Percentiles rank a stretch among this genome's conserved stretches.
These are phyloP conservation scores for Haplosporangium sp. DNA, from an alignment of 371 early-diverging fungal genomes.

Conservation along the genomic window DNA sequence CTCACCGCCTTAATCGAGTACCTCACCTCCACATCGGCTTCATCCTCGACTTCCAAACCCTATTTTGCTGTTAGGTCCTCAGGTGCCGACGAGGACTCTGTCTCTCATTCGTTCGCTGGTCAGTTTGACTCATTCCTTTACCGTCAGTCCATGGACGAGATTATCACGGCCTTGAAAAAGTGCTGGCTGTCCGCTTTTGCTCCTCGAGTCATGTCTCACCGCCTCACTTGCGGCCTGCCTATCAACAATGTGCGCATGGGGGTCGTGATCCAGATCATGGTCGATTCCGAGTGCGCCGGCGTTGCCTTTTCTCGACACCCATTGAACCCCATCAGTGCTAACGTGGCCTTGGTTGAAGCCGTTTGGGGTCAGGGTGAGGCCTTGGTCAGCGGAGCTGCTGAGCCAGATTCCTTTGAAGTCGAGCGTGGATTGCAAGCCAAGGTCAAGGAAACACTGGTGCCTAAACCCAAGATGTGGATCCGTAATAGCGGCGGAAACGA, in stretches of 20 bases:
- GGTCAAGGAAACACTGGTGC: slow-evolving; percentile 48
- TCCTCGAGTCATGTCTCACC: slow-evolving; percentile 56
- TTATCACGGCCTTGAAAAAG: slow-evolving; percentile 46
- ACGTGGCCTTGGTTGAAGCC: slow-evolving; percentile 47
- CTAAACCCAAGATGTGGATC: slow-evolving; percentile 55
- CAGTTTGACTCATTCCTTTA: slow-evolving; percentile 57
- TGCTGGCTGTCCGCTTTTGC: slow-evolving; percentile 57
- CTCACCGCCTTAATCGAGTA: slow-evolving; percentile 31
- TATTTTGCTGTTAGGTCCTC: slow-evolving; percentile 57
- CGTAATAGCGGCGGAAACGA: slow-evolving; percentile 31
- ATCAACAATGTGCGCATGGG: slow-evolving; percentile 53
- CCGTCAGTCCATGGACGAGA: slow-evolving; percentile 49
- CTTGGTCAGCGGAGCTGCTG: slow-evolving; percentile 53
- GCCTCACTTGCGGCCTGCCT: slow-evolving; percentile 40
- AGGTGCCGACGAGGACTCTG: slow-evolving; percentile 56
- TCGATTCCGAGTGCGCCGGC: slow-evolving; percentile 53
- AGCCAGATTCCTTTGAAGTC: slow-evolving; percentile 52
- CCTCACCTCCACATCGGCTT: slow-evolving; percentile 24
- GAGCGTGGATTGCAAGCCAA: slow-evolving; percentile 44
- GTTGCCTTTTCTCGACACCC: slow-evolving; percentile 55
- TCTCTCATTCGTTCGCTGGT: slow-evolving; percentile 55
- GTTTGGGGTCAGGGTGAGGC: slow-evolving; percentile 56
- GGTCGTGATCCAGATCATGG: slow-evolving; percentile 56
- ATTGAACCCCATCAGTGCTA: slow-evolving; percentile 47
- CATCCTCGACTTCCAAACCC: slow-evolving; percentile 17